phyloP scores from a whole-genome alignment of 1,284 basidiomycete species.

The Athelia psychrophila region DNA sequence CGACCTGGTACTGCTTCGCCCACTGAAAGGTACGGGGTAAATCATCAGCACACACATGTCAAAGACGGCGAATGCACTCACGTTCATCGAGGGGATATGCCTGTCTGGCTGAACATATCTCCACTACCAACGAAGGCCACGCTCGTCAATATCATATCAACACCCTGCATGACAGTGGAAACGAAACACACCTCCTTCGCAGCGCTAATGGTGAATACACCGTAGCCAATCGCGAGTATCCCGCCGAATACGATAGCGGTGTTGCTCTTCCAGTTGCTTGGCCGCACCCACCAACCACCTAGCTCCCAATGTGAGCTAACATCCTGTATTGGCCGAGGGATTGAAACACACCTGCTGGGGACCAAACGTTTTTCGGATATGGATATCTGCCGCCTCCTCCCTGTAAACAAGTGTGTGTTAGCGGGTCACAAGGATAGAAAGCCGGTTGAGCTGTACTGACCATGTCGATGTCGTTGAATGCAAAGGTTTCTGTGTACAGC shows the following conservation, averaged over 20 bases:
- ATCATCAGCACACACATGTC: neutral
- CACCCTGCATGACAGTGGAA: neutral
- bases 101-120: conserved; percentile 26
- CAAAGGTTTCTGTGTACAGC: no score
- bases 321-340: neutral
- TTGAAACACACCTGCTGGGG: conserved; percentile 34
- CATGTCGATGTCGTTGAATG: no score
- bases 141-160: no score
- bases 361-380: conserved; percentile 42
- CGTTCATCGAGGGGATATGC: conserved; percentile 36
- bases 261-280: conserved; percentile 44
- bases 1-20: conserved; percentile 26
- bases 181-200: conserved; percentile 37
- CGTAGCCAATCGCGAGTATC: conserved; percentile 34
- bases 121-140: no score
- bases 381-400: conserved; percentile 42
- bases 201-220: conserved; percentile 34
- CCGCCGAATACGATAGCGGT: conserved; percentile 40
- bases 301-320: neutral
- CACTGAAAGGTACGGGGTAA: conserved; percentile 18
- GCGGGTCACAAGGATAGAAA: neutral
- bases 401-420: conserved; percentile 15
- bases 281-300: conserved; percentile 50
- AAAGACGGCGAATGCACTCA: conserved; percentile 14
- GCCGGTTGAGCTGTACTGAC: no score